These are phyloP conservation scores for Ziziphus jujuba DNA, from an alignment of 306 rosid species.

Conservation along the genomic window DNA sequence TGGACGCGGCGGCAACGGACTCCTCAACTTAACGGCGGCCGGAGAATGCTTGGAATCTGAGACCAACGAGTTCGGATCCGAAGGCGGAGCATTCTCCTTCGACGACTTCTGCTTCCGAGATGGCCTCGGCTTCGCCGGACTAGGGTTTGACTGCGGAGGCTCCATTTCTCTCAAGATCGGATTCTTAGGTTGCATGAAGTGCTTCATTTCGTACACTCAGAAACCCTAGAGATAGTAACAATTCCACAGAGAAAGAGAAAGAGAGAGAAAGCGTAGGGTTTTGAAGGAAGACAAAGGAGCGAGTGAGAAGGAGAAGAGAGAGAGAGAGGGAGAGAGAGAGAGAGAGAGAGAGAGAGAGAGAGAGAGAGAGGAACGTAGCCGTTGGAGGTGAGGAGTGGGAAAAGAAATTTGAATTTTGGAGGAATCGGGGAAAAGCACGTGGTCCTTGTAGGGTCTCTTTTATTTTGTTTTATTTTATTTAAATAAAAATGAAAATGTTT, in stretches of 20 bases:
- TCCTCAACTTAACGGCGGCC: constrained; percentile 52
- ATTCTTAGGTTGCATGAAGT: constrained; percentile 76
- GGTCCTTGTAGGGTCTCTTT: constrained; percentile 6
- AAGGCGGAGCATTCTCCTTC: constrained; percentile 81
- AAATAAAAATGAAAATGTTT: too few species aligned
- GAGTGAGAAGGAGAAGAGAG: constrained; percentile 21
- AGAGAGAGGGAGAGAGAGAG: constrained; percentile 17
- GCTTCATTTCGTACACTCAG: constrained; percentile 46
- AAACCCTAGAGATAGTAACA: not conserved
- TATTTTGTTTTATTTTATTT: constrained; percentile 1
- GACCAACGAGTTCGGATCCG: constrained; percentile 51
- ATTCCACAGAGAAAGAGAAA: constrained; percentile 2
- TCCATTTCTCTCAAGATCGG: constrained; percentile 61
- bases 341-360: constrained; percentile 19
- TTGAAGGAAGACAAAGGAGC: constrained; percentile 4
- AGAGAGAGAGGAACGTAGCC: constrained; percentile 16
- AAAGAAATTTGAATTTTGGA: constrained; percentile 13
- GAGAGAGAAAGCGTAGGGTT: constrained; percentile 6
- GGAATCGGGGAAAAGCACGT: constrained; percentile 31
- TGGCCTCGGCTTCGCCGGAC: constrained; percentile 45
- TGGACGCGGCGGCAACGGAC: constrained; percentile 84
- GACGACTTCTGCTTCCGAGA: constrained; percentile 57
- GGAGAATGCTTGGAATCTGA: constrained; percentile 56
- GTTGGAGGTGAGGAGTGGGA: not conserved
- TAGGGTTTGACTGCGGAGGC: constrained; percentile 56